A percentile compares a stretch with the other conserved stretches of the same genome.
These are phyloP conservation scores for Aspergillus arachidicola DNA, from an alignment of 2,329 filamentous ascomycete genomes.

Conservation along the genomic window DNA sequence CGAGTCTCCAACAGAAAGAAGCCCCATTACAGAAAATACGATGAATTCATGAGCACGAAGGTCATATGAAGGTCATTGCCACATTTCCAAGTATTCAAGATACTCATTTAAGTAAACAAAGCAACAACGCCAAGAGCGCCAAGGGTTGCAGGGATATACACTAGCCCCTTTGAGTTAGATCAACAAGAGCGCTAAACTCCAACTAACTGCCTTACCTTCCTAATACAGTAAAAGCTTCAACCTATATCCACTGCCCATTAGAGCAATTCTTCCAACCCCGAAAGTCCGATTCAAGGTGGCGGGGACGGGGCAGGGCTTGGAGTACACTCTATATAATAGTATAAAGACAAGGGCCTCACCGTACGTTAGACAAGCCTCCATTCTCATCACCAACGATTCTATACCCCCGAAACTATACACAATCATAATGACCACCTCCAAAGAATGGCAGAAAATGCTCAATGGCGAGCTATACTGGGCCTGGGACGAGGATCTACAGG, in stretches of 20 bases:
- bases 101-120: neutral
- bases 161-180: too few relatives aligned
- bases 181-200: too few relatives aligned
- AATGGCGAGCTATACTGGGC: conserved; percentile 31
- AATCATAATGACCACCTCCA: conserved; percentile 23
- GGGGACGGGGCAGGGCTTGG: too few relatives aligned
- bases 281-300: neutral
- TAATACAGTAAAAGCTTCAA: neutral
- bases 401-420: neutral
- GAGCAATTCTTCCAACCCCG: neutral
- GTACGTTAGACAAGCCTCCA: too few relatives aligned
- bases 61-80: neutral
- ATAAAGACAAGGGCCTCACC: too few relatives aligned
- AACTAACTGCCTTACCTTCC: neutral
- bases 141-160: neutral
- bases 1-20: neutral
- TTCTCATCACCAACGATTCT: neutral
- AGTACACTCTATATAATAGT: too few relatives aligned
- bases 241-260: neutral
- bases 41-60: neutral
- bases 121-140: neutral
- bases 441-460: conserved; percentile 34
- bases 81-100: neutral
- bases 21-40: neutral
- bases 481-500: conserved; percentile 31